Conservation (phyloP, 768 basidiomycete species). For the Boletus vermiculosoides region DNA sequence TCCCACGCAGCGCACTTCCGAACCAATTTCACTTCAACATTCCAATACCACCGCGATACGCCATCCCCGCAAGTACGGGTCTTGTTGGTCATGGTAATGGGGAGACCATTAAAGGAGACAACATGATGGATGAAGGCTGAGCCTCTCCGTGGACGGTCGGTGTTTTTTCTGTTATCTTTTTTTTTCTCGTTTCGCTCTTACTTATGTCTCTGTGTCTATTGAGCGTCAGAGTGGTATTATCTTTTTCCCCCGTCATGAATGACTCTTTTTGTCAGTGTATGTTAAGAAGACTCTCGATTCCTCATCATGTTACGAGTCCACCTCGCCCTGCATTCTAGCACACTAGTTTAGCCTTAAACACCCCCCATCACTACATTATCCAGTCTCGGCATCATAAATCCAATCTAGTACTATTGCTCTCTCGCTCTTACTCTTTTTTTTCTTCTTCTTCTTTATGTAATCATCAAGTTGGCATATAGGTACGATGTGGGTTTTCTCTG, state of each 20-base stretch:
- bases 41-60: constrained; percentile 30
- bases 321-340: constrained; percentile 20
- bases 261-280: constrained; percentile 8
- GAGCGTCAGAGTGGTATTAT: constrained; percentile 1
- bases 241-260: neutral
- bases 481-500: constrained; percentile 12
- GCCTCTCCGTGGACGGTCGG: constrained; percentile 24
- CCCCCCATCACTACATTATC: constrained; percentile 25
- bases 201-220: neutral
- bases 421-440: neutral
- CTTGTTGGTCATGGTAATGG: constrained; percentile 14
- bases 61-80: neutral
- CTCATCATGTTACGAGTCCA: constrained; percentile 8
- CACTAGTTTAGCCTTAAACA: constrained; percentile 10
- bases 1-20: constrained; percentile 55
- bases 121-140: constrained; percentile 31
- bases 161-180: constrained; percentile 1
- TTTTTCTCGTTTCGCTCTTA: neutral
- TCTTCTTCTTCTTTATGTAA: constrained; percentile 2
- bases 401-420: constrained; percentile 25
- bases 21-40: constrained; percentile 46
- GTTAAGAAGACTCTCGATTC: constrained; percentile 15
- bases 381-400: constrained; percentile 26
- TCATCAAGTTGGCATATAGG: constrained; percentile 19
- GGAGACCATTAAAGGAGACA: constrained; percentile 16